These are phyloP conservation scores for Xylaria sp. DNA, from an alignment of 2,329 filamentous ascomycete genomes.

Conservation along the genomic window DNA sequence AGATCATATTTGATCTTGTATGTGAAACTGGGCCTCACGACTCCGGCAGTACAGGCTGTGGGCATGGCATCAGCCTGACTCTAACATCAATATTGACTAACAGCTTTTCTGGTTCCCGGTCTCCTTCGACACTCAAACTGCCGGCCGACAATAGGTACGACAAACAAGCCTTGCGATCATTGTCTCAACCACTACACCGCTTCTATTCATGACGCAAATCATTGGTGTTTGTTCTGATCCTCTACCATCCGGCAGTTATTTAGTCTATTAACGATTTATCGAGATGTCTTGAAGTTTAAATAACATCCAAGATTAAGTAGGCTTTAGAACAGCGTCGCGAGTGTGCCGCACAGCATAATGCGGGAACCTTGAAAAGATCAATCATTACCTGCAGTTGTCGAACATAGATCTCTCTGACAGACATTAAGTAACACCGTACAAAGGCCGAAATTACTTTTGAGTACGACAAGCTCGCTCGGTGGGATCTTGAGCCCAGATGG, in stretches of 20 bases:
- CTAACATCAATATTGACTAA: constrained; percentile 4
- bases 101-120: background rate
- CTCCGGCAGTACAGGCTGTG: background rate
- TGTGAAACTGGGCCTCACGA: background rate
- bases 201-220: constrained; percentile 4
- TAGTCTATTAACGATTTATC: background rate
- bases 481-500: background rate
- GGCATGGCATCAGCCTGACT: background rate
- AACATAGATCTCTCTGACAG: background rate
- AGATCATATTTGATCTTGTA: background rate
- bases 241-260: constrained; percentile 9
- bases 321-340: background rate
- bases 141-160: background rate
- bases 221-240: background rate
- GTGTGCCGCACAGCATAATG: background rate
- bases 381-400: background rate
- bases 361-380: background rate
- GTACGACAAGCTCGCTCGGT: background rate
- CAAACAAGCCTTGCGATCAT: background rate
- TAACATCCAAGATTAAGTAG: background rate
- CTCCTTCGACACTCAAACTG: constrained; percentile 6
- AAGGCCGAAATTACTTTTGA: background rate
- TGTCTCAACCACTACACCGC: constrained; percentile 28
- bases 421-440: background rate
- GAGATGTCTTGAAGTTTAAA: constrained; percentile 4